Percentiles rank a stretch among this genome's conserved stretches.
phyloP scores from a whole-genome alignment of 371 early-diverging fungal genomes.

The Capillidium heterosporum region DNA sequence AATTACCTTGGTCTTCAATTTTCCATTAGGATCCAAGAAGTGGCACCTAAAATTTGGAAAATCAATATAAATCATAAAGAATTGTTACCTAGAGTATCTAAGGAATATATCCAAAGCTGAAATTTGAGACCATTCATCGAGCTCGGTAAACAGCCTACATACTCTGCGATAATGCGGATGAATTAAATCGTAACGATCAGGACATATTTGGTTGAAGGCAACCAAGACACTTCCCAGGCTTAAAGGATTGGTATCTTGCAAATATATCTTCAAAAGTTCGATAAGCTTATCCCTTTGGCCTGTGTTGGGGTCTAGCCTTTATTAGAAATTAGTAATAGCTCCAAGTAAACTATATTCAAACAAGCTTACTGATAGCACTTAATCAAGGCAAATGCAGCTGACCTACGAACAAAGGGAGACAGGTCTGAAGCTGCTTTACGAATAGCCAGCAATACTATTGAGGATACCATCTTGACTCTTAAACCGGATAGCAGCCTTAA shows the following conservation, averaged over 20 bases:
- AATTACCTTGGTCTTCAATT: too few species aligned
- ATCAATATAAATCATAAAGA: neutral
- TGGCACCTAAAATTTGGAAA: conserved; percentile 20
- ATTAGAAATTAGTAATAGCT: conserved; percentile 16
- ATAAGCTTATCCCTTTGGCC: conserved; percentile 43
- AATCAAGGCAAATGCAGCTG: conserved; percentile 80
- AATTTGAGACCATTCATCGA: conserved; percentile 91
- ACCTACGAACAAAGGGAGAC: conserved; percentile 82
- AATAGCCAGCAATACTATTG: conserved; percentile 75
- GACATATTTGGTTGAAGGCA: conserved; percentile 76
- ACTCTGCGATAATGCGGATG: conserved; percentile 79
- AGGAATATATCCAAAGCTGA: conserved; percentile 59
- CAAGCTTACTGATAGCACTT: conserved; percentile 54
- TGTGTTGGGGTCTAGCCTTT: conserved; percentile 37
- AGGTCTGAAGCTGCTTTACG: conserved; percentile 69
- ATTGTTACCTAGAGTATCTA: conserved; percentile 48
- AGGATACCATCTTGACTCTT: conserved; percentile 72
- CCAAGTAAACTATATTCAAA: neutral
- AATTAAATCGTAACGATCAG: conserved; percentile 61
- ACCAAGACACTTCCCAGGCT: conserved; percentile 74
- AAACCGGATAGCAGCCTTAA: conserved; percentile 89
- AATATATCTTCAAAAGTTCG: conserved; percentile 50
- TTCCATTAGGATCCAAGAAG: conserved; percentile 31
- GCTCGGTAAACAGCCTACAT: conserved; percentile 62
- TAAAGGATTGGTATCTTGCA: conserved; percentile 69